These are phyloP conservation scores for Gastrolobium villosum DNA, from an alignment of 306 rosid species.

Conservation along the genomic window DNA sequence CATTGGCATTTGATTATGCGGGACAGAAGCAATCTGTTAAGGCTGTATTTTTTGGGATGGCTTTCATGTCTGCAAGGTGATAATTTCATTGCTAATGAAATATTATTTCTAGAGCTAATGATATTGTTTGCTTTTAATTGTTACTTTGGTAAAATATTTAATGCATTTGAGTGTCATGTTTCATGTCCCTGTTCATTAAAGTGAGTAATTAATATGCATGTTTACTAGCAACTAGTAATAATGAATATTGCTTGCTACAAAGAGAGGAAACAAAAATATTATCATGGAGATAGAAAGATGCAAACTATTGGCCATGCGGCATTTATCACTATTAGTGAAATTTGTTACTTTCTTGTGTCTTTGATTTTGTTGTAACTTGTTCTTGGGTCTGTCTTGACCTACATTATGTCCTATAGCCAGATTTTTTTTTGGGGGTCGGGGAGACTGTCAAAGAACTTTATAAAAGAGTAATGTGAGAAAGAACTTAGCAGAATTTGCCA, in stretches of 20 bases:
- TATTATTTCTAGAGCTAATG: conserved; percentile 32
- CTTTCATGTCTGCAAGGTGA: conserved; percentile 98
- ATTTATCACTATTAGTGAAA: neutral
- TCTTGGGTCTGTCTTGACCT: neutral
- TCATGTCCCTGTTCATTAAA: neutral
- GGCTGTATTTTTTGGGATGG: conserved; percentile 96
- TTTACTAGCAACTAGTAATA: conserved; percentile 19
- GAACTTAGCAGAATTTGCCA: conserved; percentile 5
- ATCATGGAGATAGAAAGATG: conserved; percentile 13
- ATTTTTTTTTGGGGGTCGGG: neutral
- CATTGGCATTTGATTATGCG: conserved; percentile 94
- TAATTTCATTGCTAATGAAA: conserved; percentile 41
- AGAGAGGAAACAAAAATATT: conserved; percentile 13
- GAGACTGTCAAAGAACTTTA: no score
- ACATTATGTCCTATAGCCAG: conserved; percentile 3
- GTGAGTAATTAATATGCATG: conserved; percentile 20
- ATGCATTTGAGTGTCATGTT: neutral
- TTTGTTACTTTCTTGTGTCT: conserved; percentile 15
- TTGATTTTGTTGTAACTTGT: neutral
- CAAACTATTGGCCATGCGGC: neutral
- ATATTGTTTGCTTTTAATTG: conserved; percentile 17
- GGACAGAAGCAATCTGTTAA: conserved; percentile 92
- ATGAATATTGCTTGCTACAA: conserved; percentile 26
- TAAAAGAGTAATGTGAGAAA: no score
- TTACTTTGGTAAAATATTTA: conserved; percentile 19